A percentile compares a stretch with the other conserved stretches of the same genome.
Evolutionary conservation across 2,329 filamentous ascomycete genomes (phyloP).

Genomic region (Alternaria infectoria): DNA sequence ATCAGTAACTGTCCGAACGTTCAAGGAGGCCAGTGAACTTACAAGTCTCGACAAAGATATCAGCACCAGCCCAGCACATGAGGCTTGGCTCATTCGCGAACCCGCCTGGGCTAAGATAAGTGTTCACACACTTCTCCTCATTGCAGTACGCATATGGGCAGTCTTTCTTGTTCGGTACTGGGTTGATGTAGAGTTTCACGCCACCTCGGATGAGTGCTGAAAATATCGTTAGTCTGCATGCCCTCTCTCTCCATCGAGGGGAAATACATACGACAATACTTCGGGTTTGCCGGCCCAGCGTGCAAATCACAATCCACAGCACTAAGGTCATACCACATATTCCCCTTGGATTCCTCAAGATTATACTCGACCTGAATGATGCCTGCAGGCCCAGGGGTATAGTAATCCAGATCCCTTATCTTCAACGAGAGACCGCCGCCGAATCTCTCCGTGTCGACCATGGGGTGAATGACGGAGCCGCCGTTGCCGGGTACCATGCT

Average conservation of each 20-base stretch:
- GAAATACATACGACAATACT: conserved; percentile 20
- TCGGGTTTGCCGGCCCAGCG: conserved; percentile 11
- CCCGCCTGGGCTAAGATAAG: conserved; percentile 20
- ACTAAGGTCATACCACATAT: conserved; percentile 32
- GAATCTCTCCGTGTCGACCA: conserved; percentile 13
- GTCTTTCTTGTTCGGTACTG: background rate
- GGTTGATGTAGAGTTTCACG: conserved; percentile 16
- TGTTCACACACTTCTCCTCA: conserved; percentile 9
- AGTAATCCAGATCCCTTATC: conserved; percentile 28
- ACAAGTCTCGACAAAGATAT: conserved; percentile 28
- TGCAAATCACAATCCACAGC: conserved; percentile 23
- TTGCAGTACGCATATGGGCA: conserved; percentile 21
- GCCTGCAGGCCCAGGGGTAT: conserved; percentile 20
- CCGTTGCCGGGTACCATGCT: conserved; percentile 12
- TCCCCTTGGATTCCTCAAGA: conserved; percentile 7
- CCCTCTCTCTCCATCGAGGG: too few species aligned
- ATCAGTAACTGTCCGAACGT: background rate
- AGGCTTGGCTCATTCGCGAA: conserved; percentile 27
- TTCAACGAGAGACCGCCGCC: conserved; percentile 27
- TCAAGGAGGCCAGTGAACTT: background rate
- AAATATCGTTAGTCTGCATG: background rate
- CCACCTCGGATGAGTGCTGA: conserved; percentile 26
- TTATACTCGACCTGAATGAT: conserved; percentile 35
- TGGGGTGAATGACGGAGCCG: conserved; percentile 11
- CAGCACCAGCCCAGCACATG: conserved; percentile 20